These are phyloP conservation scores for Nakaseomyces kungkrabaensis DNA, from an alignment of 1,139 yeast species.

Conservation along the genomic window DNA sequence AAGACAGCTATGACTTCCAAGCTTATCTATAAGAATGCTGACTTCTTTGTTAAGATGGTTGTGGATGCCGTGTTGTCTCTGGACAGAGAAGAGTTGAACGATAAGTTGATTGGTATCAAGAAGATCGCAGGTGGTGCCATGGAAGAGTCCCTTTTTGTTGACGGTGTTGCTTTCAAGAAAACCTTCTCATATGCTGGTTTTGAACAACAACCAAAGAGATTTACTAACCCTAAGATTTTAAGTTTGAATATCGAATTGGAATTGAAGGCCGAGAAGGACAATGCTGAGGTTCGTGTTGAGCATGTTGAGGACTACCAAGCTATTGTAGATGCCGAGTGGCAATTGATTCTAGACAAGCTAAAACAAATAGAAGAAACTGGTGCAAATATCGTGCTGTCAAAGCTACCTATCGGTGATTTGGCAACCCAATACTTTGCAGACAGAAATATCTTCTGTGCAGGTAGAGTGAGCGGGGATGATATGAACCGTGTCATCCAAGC, in stretches of 20 bases:
- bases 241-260: constrained; percentile 88
- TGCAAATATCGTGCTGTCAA: constrained; percentile 86
- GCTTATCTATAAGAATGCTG: constrained; percentile 75
- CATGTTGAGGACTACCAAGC: constrained; percentile 91
- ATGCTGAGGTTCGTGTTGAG: constrained; percentile 97
- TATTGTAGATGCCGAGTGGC: constrained; percentile 98
- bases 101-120: constrained; percentile 84
- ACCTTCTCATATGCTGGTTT: constrained; percentile 96
- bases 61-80: constrained; percentile 88
- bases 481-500: constrained; percentile 89
- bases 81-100: constrained; percentile 79
- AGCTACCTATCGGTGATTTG: constrained; percentile 93
- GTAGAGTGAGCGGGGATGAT: constrained; percentile 82
- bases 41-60: constrained; percentile 88
- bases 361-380: constrained; percentile 77
- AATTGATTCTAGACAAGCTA: constrained; percentile 77
- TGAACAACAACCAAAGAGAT: constrained; percentile 93
- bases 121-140: constrained; percentile 94
- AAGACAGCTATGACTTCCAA: constrained; percentile 96
- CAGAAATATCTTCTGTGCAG: constrained; percentile 93
- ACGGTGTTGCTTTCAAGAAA: constrained; percentile 95
- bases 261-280: constrained; percentile 95
- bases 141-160: constrained; percentile 81
- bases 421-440: constrained; percentile 98
- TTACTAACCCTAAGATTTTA: constrained; percentile 70